These are phyloP conservation scores for Fraxinus anomala DNA, from an alignment of 257 asterid genomes.

Conservation along the genomic window DNA sequence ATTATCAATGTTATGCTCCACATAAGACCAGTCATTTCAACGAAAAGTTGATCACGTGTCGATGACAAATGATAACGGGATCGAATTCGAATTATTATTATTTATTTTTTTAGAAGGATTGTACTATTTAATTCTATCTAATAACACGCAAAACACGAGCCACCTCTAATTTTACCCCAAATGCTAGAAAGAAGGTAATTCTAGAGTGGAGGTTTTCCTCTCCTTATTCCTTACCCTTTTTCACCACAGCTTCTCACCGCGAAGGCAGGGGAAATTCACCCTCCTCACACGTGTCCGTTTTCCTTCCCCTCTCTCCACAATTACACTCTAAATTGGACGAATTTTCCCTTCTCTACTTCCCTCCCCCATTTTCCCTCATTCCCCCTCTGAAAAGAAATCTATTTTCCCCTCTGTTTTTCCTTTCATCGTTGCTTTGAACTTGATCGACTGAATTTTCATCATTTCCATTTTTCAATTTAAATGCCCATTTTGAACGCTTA, in stretches of 20 bases:
- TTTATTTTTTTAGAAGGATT: too few species aligned
- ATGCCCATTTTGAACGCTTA: constrained; percentile 24
- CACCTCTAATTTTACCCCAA: background rate
- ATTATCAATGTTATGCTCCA: too few species aligned
- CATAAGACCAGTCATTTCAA: too few species aligned
- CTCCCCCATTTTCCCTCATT: constrained; percentile 16
- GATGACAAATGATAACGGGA: too few species aligned
- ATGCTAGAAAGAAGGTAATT: constrained; percentile 18
- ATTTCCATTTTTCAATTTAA: constrained; percentile 10
- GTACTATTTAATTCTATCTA: background rate
- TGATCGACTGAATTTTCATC: constrained; percentile 31
- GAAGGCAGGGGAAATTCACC: constrained; percentile 30
- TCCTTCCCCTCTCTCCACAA: background rate
- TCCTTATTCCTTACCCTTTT: background rate
- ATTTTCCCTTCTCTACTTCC: constrained; percentile 10
- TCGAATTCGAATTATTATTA: too few species aligned
- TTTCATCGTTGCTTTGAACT: constrained; percentile 6
- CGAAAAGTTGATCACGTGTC: too few species aligned
- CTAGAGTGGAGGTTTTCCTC: constrained; percentile 13
- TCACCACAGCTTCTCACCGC: constrained; percentile 44
- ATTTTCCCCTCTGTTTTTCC: background rate
- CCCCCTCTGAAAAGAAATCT: constrained; percentile 24
- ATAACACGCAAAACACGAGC: background rate
- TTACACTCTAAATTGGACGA: constrained; percentile 7
- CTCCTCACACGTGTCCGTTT: constrained; percentile 57